phyloP scores from a whole-genome alignment of 2,329 filamentous ascomycete species.

The Cladorrhinum sp. region DNA sequence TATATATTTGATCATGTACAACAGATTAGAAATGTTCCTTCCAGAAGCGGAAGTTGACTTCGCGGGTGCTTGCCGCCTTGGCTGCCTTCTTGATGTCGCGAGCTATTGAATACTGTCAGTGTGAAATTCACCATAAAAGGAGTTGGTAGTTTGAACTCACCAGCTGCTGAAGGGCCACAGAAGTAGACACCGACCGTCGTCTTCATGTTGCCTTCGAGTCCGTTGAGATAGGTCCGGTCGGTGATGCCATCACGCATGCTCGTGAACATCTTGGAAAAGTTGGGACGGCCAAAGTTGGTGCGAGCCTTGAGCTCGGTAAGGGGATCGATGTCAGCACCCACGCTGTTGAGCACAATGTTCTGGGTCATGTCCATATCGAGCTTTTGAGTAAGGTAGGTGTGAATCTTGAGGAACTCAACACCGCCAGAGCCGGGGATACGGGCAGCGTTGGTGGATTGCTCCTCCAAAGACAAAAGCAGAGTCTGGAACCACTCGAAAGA shows the following conservation, averaged over 20 bases:
- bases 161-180: constrained; percentile 77
- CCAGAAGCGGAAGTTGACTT: constrained; percentile 96
- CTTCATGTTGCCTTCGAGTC: constrained; percentile 69
- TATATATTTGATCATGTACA: constrained; percentile 12
- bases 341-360: constrained; percentile 95
- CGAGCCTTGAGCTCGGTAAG: constrained; percentile 85
- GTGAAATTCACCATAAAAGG: neutral
- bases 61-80: constrained; percentile 65
- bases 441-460: constrained; percentile 71
- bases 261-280: constrained; percentile 76
- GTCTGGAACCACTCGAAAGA: constrained; percentile 99
- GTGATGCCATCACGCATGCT: constrained; percentile 86
- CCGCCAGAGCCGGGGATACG: constrained; percentile 64
- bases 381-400: constrained; percentile 94
- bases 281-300: constrained; percentile 92
- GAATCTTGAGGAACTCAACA: constrained; percentile 89
- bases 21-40: constrained; percentile 77
- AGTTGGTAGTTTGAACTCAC: constrained; percentile 39
- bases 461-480: constrained; percentile 83
- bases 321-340: constrained; percentile 83
- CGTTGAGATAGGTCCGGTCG: constrained; percentile 79
- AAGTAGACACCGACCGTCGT: constrained; percentile 97
- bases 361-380: constrained; percentile 89
- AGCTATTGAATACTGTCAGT: constrained; percentile 54
- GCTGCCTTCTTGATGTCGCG: constrained; percentile 82